Evolutionary conservation across 805 yeast genomes (phyloP).

Genomic region (Blastobotrys americana): DNA sequence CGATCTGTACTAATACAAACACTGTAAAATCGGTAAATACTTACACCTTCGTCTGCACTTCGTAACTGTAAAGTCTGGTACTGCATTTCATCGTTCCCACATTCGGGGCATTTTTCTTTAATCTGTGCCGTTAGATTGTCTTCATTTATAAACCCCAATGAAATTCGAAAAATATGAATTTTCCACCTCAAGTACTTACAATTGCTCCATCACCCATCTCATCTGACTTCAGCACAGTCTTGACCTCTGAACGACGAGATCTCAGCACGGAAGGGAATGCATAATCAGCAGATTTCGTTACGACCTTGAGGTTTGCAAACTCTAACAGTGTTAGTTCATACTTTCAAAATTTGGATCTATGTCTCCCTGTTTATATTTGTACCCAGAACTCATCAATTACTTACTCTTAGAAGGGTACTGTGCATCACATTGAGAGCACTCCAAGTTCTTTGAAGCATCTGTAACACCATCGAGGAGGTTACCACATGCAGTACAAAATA

Average conservation of each 20-base stretch:
- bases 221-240: constrained; percentile 66
- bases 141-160: neutral
- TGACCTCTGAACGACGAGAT: constrained; percentile 81
- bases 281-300: constrained; percentile 80
- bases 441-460: constrained; percentile 38
- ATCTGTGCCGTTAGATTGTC: constrained; percentile 35
- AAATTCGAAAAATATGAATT: no score
- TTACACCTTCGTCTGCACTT: constrained; percentile 93
- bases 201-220: constrained; percentile 94
- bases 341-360: neutral
- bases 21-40: no score
- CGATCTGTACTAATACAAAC: no score
- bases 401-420: constrained; percentile 36
- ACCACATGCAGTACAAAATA: constrained; percentile 92
- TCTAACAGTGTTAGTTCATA: constrained; percentile 24
- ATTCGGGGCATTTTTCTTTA: constrained; percentile 96
- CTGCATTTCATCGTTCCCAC: constrained; percentile 97
- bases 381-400: constrained; percentile 10
- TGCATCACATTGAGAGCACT: constrained; percentile 50
- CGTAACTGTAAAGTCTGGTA: constrained; percentile 94
- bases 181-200: constrained; percentile 20
- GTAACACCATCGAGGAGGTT: constrained; percentile 69
- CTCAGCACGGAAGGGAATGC: constrained; percentile 87
- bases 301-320: constrained; percentile 75
- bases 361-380: neutral